Base-by-base conservation (phyloP, 1,284 basidiomycete genomes). In the Malassezia caprae region DNA sequence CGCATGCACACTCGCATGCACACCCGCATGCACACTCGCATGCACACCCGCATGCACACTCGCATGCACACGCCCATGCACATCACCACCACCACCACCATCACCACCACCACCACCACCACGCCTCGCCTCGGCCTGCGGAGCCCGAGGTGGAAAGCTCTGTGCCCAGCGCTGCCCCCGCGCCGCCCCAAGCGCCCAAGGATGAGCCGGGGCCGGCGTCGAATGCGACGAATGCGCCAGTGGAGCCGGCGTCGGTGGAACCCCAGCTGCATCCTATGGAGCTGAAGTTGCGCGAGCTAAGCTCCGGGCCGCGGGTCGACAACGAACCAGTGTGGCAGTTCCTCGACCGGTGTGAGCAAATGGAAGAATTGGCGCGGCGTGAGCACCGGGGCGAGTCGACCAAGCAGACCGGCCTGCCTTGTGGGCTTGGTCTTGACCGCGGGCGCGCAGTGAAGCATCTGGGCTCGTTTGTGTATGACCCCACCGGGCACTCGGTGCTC, bases 271-370 rank as follows among this genome's bases (percentile, higher is more conserved):
- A 26, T 4, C 37, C 55, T 8, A 15, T 57, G 15, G 55, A 57
- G 26, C 24, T 23, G 8, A 57, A 57, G 42, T 40, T 52, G 32
- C 61, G 57, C 23, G 63, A 64, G 45, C 57, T 63, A 5, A 50
- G 58, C 17, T 61, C 67, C 0, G 70, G 70, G 8, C 70, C 69
- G 1, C 55, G 69, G 2, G 70, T 74, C 17, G 69, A 73, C 42
- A 68, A 62, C 37, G 70, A 72, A 52, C 65, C 65, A 0, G 72
- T 74, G 2, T 72, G 72, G 69, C 59, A 68, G 43, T 68, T 68
- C 27, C 52, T 74, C 15, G 69, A 72, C 50, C 60, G 62, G 15
- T 67, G 67, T 44, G 69, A 69, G 50, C 58, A 61, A 30, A 59
- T 65, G 39, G 65, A 68, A 40, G 62, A 62, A 17, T 41, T 60